phyloP scores from a whole-genome alignment of 371 early-diverging fungal genomes.

The Mortierella sp. region DNA sequence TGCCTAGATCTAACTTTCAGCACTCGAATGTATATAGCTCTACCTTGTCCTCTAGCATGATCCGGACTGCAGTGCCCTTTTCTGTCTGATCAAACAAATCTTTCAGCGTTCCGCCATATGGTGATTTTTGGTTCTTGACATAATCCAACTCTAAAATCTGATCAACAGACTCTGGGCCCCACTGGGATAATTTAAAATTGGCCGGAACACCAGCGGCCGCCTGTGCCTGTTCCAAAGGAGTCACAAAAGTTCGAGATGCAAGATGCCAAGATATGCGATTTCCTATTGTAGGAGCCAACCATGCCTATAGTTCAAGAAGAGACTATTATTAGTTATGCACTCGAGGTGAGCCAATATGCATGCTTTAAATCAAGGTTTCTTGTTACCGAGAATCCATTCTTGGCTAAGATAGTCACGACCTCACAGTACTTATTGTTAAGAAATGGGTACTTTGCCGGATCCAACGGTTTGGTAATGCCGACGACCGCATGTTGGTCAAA shows the following conservation, averaged over 20 bases:
- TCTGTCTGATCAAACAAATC: constrained; percentile 38
- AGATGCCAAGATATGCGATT: constrained; percentile 34
- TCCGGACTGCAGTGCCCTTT: constrained; percentile 21
- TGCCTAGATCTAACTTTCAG: neutral
- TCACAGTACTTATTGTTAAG: constrained; percentile 23
- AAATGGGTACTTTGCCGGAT: constrained; percentile 31
- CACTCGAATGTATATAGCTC: neutral
- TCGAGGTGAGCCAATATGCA: neutral
- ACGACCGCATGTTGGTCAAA: constrained; percentile 45
- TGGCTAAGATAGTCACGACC: constrained; percentile 17
- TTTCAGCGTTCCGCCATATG: constrained; percentile 30
- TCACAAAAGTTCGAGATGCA: constrained; percentile 9
- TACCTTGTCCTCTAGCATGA: constrained; percentile 51
- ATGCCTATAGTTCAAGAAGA: constrained; percentile 1
- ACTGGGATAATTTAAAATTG: constrained; percentile 40
- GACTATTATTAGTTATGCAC: neutral
- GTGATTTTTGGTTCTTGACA: constrained; percentile 24
- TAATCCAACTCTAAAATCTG: constrained; percentile 17
- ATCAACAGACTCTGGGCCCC: constrained; percentile 37
- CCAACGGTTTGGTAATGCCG: constrained; percentile 25
- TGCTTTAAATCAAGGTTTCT: neutral
- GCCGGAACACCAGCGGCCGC: neutral
- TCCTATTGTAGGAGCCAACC: constrained; percentile 23
- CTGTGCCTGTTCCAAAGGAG: constrained; percentile 9
- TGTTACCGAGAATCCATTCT: constrained; percentile 29